phyloP scores from a whole-genome alignment of 805 yeast genomes.

The Wickerhamiella azyma region DNA sequence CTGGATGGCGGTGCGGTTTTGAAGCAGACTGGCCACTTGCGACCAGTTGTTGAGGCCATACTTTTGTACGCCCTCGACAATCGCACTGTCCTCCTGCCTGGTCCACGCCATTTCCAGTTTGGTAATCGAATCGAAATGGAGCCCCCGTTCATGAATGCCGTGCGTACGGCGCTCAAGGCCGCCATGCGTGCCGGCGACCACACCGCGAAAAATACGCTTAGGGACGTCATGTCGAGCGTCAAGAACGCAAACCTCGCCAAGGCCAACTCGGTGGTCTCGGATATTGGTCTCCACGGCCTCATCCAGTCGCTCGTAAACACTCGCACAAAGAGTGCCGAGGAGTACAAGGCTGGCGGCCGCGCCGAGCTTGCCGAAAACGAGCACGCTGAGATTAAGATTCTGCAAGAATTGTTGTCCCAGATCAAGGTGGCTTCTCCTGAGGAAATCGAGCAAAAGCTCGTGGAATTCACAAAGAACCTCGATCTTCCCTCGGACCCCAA shows the following conservation, averaged over 20 bases:
- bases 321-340: constrained; percentile 36
- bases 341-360: constrained; percentile 35
- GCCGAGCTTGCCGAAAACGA: constrained; percentile 44
- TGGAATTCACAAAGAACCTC: constrained; percentile 12
- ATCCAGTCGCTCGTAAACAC: constrained; percentile 29
- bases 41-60: not conserved
- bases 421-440: constrained; percentile 39
- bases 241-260: constrained; percentile 25
- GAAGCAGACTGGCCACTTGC: not conserved
- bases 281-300: constrained; percentile 28
- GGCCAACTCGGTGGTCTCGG: constrained; percentile 20
- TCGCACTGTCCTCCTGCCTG: not conserved
- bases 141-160: constrained; percentile 25
- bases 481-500: constrained; percentile 8
- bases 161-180: constrained; percentile 33
- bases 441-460: constrained; percentile 29
- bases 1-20: not conserved
- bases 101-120: not conserved
- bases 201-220: constrained; percentile 21
- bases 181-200: constrained; percentile 37
- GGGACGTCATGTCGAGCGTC: constrained; percentile 25
- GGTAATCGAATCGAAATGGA: constrained; percentile 11
- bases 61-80: not conserved
- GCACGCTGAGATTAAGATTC: constrained; percentile 31
- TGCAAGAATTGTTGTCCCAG: constrained; percentile 28